Evolutionary conservation across 495 filamentous ascomycete genomes (phyloP).

Genomic region (Aspergillus olivimuriae): DNA sequence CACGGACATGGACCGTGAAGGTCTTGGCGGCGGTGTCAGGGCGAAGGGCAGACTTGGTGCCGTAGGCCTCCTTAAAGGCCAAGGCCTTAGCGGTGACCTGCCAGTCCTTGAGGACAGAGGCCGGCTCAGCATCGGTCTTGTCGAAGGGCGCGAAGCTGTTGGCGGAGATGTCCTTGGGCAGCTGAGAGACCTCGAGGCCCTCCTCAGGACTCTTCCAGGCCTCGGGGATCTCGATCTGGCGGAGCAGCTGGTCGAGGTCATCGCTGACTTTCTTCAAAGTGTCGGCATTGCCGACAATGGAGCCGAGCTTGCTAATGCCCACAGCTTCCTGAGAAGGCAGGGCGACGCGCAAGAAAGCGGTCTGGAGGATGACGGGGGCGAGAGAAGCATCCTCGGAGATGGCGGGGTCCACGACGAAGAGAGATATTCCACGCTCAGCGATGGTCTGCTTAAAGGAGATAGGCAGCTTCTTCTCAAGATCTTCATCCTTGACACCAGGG

Average conservation of each 20-base stretch:
- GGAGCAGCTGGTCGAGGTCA: slow-evolving; percentile 63
- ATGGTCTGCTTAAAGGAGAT: slow-evolving; percentile 58
- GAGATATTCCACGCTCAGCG: slow-evolving; percentile 56
- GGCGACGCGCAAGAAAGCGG: slow-evolving; percentile 74
- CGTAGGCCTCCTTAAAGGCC: slow-evolving; percentile 91
- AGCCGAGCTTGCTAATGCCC: slow-evolving; percentile 49
- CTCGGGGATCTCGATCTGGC: slow-evolving; percentile 66
- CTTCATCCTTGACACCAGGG: slow-evolving; percentile 74
- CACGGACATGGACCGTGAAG: slow-evolving; percentile 80
- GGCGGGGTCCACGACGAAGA: slow-evolving; percentile 67
- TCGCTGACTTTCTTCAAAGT: slow-evolving; percentile 54
- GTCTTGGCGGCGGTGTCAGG: slow-evolving; percentile 85
- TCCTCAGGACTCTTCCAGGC: slow-evolving; percentile 65
- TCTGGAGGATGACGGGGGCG: slow-evolving; percentile 58
- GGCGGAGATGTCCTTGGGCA: slow-evolving; percentile 55
- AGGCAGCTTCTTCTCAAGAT: slow-evolving; percentile 83
- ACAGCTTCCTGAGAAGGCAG: slow-evolving; percentile 49
- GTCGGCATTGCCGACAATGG: slow-evolving; percentile 47
- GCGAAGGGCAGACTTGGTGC: slow-evolving; percentile 63
- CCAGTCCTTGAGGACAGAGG: slow-evolving; percentile 64
- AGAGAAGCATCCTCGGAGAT: slow-evolving; percentile 53
- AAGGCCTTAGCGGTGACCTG: slow-evolving; percentile 78
- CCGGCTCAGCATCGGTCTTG: slow-evolving; percentile 64
- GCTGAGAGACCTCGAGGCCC: slow-evolving; percentile 42
- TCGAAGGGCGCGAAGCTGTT: slow-evolving; percentile 82